phyloP scores from a whole-genome alignment of 1,284 basidiomycete genomes.

The Malassezia globosa region DNA sequence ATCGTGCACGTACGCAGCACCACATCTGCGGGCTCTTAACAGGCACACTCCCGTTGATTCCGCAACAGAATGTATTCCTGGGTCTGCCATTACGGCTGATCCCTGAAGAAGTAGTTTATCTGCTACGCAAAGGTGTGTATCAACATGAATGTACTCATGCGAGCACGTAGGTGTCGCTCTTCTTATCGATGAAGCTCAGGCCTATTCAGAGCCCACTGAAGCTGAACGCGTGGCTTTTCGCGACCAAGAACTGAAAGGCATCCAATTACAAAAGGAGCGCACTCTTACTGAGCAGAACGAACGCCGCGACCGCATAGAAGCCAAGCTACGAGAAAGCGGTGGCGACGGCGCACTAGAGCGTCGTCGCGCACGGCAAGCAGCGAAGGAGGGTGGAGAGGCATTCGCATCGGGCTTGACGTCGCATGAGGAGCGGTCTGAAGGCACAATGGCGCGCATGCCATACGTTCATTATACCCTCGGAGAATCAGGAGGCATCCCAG shows the following conservation, averaged over 20 bases:
- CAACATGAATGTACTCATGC: no score
- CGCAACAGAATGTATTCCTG: slow-evolving; percentile 92
- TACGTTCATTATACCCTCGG: slow-evolving; percentile 9
- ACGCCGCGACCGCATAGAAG: slow-evolving; percentile 52
- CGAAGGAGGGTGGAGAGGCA: slow-evolving; percentile 48
- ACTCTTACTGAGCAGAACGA: slow-evolving; percentile 20
- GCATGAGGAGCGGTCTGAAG: slow-evolving; percentile 48
- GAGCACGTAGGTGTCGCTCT: slow-evolving; percentile 67
- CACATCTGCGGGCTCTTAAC: slow-evolving; percentile 50
- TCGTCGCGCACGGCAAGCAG: slow-evolving; percentile 47
- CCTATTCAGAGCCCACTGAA: slow-evolving; percentile 56
- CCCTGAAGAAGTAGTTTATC: slow-evolving; percentile 79
- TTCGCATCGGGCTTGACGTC: slow-evolving; percentile 31
- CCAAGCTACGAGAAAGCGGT: slow-evolving; percentile 44
- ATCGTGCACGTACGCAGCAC: slow-evolving; percentile 10
- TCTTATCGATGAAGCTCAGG: slow-evolving; percentile 61
- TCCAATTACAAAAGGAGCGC: slow-evolving; percentile 7
- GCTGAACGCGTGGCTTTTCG: slow-evolving; percentile 10
- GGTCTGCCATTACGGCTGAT: slow-evolving; percentile 77
- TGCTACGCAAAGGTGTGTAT: slow-evolving; percentile 63
- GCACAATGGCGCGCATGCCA: slow-evolving; percentile 54
- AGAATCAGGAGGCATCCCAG: slow-evolving; percentile 16
- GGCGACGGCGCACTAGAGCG: slow-evolving; percentile 49
- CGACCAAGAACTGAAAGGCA: not conserved
- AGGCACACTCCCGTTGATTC: slow-evolving; percentile 83